phyloP scores from a whole-genome alignment of 345 rosid genomes.

The Populus simonii region DNA sequence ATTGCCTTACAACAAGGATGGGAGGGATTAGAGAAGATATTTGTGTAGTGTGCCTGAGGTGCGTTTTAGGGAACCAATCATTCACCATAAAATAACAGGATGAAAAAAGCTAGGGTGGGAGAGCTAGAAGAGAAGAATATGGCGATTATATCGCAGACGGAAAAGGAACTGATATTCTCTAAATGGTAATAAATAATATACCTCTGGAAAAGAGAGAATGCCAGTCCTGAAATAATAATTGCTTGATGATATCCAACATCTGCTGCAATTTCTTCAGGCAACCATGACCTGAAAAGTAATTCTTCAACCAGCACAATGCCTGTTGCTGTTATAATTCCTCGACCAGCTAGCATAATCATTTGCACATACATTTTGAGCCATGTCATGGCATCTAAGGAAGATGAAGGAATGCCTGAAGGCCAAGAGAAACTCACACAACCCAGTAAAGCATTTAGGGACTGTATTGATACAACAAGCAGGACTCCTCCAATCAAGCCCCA shows the following conservation, averaged over 20 bases:
- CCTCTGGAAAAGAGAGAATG: conserved; percentile 75
- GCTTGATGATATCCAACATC: conserved; percentile 78
- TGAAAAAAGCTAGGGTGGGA: neutral
- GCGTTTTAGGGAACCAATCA: neutral
- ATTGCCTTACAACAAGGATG: no score
- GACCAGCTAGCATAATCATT: conserved; percentile 43
- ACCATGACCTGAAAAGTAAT: conserved; percentile 81
- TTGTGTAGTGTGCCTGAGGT: no score
- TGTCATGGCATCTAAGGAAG: conserved; percentile 42
- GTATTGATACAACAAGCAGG: conserved; percentile 55
- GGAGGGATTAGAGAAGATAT: no score
- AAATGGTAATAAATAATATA: conserved; percentile 18
- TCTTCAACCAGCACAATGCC: conserved; percentile 76
- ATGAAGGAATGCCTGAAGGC: conserved; percentile 55
- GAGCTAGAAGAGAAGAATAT: neutral
- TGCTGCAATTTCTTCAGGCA: conserved; percentile 70
- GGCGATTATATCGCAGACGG: neutral
- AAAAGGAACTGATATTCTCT: neutral
- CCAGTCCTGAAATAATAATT: conserved; percentile 70
- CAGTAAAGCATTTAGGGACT: conserved; percentile 51
- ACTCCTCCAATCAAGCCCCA: conserved; percentile 69
- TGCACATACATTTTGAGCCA: conserved; percentile 44
- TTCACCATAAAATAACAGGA: neutral
- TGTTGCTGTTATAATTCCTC: conserved; percentile 60
- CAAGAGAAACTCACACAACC: conserved; percentile 59